These are phyloP conservation scores for Graphiopsis chlorocephala DNA, from an alignment of 2,329 filamentous ascomycete genomes.

Conservation along the genomic window DNA sequence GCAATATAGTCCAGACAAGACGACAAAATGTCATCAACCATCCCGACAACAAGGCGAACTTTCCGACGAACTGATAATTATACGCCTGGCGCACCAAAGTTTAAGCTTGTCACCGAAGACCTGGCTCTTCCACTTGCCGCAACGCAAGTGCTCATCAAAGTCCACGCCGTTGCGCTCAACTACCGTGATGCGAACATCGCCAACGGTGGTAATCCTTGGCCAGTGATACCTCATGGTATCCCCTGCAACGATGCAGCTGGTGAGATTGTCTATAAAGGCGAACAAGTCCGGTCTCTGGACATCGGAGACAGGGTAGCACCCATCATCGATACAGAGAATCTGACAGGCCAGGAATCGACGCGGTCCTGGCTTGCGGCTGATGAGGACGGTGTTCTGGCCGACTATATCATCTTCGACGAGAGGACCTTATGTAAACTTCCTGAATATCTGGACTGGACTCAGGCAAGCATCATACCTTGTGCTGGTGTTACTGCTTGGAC, in stretches of 20 bases:
- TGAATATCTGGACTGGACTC: constrained; percentile 37
- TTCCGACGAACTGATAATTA: constrained; percentile 37
- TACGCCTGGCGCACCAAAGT: constrained; percentile 21
- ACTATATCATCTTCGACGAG: constrained; percentile 44
- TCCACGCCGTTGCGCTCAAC: constrained; percentile 32
- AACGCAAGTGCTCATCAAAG: constrained; percentile 28
- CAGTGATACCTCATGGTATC: constrained; percentile 28
- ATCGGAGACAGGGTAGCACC: constrained; percentile 26
- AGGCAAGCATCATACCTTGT: constrained; percentile 42
- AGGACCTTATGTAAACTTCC: constrained; percentile 38
- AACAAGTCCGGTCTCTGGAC: constrained; percentile 21
- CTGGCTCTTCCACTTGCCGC: constrained; percentile 18
- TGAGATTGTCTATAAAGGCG: constrained; percentile 23
- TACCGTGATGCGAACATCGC: constrained; percentile 34
- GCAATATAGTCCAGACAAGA: not conserved
- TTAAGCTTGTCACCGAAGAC: constrained; percentile 19
- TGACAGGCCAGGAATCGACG: constrained; percentile 38
- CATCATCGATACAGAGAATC: constrained; percentile 41
- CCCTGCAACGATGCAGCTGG: constrained; percentile 36
- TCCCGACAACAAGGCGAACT: constrained; percentile 25
- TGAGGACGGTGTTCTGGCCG: constrained; percentile 45
- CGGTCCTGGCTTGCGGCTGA: constrained; percentile 46
- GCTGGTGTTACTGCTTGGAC: constrained; percentile 48
- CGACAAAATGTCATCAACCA: constrained; percentile 28
- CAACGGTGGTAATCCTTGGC: constrained; percentile 34